Evolutionary conservation across 1,139 yeast species (phyloP).

Genomic region (Yamadazyma kanchanaburiensis): DNA sequence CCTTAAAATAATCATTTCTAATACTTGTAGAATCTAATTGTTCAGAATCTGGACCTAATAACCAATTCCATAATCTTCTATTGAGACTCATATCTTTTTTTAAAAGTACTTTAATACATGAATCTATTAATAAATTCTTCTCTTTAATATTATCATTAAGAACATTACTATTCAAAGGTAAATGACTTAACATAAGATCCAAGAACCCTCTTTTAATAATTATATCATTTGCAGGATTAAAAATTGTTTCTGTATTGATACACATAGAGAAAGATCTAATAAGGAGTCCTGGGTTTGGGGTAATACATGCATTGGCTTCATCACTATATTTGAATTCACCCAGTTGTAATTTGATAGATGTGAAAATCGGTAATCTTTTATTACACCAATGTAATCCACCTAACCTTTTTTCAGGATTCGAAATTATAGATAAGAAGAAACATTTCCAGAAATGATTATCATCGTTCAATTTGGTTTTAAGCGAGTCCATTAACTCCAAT

Average conservation of each 20-base stretch:
- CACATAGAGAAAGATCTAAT: slow-evolving; percentile 73
- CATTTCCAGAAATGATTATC: slow-evolving; percentile 86
- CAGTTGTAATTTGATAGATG: slow-evolving; percentile 16
- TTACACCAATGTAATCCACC: slow-evolving; percentile 83
- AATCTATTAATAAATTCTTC: slow-evolving; percentile 52
- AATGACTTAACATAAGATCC: slow-evolving; percentile 67
- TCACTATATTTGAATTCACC: slow-evolving; percentile 28
- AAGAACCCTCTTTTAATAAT: slow-evolving; percentile 87
- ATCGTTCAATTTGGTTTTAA: slow-evolving; percentile 58
- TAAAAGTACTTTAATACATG: slow-evolving; percentile 67
- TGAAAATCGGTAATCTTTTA: slow-evolving; percentile 58
- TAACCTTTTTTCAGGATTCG: slow-evolving; percentile 72
- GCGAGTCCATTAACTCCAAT: slow-evolving; percentile 54
- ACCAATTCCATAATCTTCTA: slow-evolving; percentile 89
- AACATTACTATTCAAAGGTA: slow-evolving; percentile 63
- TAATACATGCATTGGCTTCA: slow-evolving; percentile 58
- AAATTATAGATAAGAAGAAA: slow-evolving; percentile 68
- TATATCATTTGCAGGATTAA: slow-evolving; percentile 43
- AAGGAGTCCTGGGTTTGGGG: slow-evolving; percentile 78
- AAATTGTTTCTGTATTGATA: slow-evolving; percentile 46
- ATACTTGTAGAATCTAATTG: slow-evolving; percentile 14
- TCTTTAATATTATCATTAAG: slow-evolving; percentile 49
- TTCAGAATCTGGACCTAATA: slow-evolving; percentile 66
- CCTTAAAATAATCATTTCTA: slow-evolving; percentile 49
- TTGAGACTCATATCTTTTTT: slow-evolving; percentile 91